These are phyloP conservation scores for Aeschynomene evenia DNA, from an alignment of 306 rosid genomes.

Conservation along the genomic window DNA sequence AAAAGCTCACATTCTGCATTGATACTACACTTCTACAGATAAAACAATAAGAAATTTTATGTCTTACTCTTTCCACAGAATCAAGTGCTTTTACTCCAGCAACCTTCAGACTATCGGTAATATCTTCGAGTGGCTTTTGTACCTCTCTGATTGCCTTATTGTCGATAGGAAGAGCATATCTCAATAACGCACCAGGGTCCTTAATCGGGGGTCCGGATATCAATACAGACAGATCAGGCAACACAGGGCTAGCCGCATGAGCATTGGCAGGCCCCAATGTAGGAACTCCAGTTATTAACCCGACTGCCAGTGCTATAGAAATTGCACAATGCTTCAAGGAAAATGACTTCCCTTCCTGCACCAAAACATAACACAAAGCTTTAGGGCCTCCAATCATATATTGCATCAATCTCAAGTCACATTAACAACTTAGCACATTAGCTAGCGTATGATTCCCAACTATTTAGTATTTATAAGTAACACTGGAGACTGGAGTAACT, in stretches of 20 bases:
- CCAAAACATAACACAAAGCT: constrained; percentile 33
- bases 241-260: constrained; percentile 57
- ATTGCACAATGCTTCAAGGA: constrained; percentile 72
- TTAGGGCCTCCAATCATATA: background rate
- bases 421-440: background rate
- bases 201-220: constrained; percentile 96
- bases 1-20: background rate
- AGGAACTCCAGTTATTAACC: constrained; percentile 85
- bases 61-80: constrained; percentile 84
- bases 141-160: constrained; percentile 96
- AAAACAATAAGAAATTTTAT: constrained; percentile 23
- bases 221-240: constrained; percentile 76
- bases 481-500: constrained; percentile 1
- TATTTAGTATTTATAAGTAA: background rate
- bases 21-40: background rate
- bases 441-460: constrained; percentile 10
- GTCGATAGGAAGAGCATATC: constrained; percentile 89
- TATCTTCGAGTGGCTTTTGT: constrained; percentile 95
- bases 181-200: constrained; percentile 91
- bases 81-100: constrained; percentile 91
- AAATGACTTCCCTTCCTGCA: constrained; percentile 57
- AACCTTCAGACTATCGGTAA: constrained; percentile 83
- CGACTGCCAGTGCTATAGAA: constrained; percentile 75
- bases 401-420: constrained; percentile 20
- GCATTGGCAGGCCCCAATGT: constrained; percentile 58